Evolutionary conservation across 2,329 filamentous ascomycete species (phyloP).

Genomic region (Pyricularia grisea): DNA sequence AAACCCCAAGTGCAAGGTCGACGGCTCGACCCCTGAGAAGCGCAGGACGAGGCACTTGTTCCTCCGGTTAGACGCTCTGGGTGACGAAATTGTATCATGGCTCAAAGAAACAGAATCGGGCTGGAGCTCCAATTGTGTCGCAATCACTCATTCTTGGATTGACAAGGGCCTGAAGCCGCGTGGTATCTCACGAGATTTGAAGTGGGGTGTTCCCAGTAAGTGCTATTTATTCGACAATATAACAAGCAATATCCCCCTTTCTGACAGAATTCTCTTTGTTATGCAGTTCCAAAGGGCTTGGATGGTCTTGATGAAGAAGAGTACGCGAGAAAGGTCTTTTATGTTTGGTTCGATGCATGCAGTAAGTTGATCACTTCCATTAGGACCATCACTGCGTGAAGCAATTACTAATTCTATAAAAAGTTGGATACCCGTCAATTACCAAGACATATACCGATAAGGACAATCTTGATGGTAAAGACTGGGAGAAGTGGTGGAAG

Average conservation of each 20-base stretch:
- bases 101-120: slow-evolving; percentile 41
- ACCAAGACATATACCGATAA: slow-evolving; percentile 74
- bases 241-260: neutral
- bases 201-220: slow-evolving; percentile 62
- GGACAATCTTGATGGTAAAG: slow-evolving; percentile 10
- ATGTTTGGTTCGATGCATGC: slow-evolving; percentile 58
- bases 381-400: neutral
- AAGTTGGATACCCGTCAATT: slow-evolving; percentile 82
- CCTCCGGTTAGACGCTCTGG: slow-evolving; percentile 75
- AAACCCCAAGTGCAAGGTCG: slow-evolving; percentile 85
- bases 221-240: neutral
- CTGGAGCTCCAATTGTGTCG: slow-evolving; percentile 67
- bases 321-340: slow-evolving; percentile 64
- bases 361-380: slow-evolving; percentile 22
- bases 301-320: slow-evolving; percentile 32
- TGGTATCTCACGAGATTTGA: slow-evolving; percentile 85
- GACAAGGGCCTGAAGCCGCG: slow-evolving; percentile 76
- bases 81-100: slow-evolving; percentile 50
- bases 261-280: neutral
- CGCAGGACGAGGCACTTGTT: slow-evolving; percentile 74
- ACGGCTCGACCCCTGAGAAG: slow-evolving; percentile 69
- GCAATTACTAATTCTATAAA: slow-evolving; percentile 49
- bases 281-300: neutral
- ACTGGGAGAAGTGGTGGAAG: slow-evolving; percentile 90
- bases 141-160: slow-evolving; percentile 74